A percentile compares a stretch with the other conserved stretches of the same genome.
Conservation (phyloP, 2,329 filamentous ascomycete genomes). For the Alternaria sp. region DNA sequence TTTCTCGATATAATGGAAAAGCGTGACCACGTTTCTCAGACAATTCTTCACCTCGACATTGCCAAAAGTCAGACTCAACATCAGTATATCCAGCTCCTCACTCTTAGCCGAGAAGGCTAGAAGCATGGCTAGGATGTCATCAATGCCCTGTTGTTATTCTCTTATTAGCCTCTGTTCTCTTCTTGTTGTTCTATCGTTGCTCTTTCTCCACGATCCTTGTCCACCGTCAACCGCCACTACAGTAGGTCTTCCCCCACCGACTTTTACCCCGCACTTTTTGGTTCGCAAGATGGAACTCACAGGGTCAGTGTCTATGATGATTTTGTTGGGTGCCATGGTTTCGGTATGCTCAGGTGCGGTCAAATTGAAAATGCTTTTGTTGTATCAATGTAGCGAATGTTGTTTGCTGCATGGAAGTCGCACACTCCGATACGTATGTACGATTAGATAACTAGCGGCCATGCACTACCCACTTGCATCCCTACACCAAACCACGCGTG, state of each 20-base stretch:
- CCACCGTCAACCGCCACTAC: no score
- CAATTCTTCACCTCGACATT: constrained; percentile 91
- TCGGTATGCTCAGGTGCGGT: background rate
- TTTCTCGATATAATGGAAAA: constrained; percentile 92
- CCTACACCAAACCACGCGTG: constrained; percentile 20
- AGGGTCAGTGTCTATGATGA: constrained; percentile 98
- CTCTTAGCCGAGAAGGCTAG: constrained; percentile 82
- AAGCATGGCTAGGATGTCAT: constrained; percentile 89
- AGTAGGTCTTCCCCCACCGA: background rate
- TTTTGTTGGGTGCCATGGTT: constrained; percentile 59
- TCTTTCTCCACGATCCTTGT: background rate
- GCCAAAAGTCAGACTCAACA: constrained; percentile 91
- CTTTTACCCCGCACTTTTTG: constrained; percentile 17
- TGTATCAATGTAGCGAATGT: background rate
- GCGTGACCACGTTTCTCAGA: constrained; percentile 83
- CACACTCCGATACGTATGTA: constrained; percentile 3
- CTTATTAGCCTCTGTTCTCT: background rate
- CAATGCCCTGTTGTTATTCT: constrained; percentile 70
- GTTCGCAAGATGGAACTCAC: constrained; percentile 56
- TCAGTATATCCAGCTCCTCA: constrained; percentile 83
- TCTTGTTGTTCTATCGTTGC: background rate
- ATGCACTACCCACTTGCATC: constrained; percentile 5
- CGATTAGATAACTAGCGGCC: constrained; percentile 35
- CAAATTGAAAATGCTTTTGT: no score
- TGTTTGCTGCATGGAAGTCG: background rate